phyloP scores from a whole-genome alignment of 2,329 filamentous ascomycete genomes.

The Clarireedia paspali region DNA sequence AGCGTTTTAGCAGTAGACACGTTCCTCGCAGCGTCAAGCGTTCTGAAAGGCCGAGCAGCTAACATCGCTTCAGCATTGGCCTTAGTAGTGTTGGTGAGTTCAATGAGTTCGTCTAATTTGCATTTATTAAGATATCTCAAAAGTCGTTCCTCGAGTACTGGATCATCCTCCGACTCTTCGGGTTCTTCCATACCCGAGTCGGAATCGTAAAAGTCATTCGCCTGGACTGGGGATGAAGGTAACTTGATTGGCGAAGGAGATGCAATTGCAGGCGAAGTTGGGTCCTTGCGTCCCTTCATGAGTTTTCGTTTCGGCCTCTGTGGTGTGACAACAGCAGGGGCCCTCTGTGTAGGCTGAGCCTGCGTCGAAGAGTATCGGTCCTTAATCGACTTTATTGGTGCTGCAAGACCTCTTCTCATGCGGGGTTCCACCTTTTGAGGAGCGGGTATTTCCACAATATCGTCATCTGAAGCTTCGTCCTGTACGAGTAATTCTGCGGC shows the following conservation, averaged over 20 bases:
- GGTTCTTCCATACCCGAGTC: constrained; percentile 25
- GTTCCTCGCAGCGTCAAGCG: constrained; percentile 55
- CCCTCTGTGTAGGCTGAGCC: constrained; percentile 23
- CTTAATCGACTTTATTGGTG: constrained; percentile 46
- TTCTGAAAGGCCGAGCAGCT: constrained; percentile 64
- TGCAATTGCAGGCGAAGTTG: constrained; percentile 18
- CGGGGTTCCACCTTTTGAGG: constrained; percentile 33
- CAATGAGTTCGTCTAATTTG: constrained; percentile 65
- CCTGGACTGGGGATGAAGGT: constrained; percentile 13
- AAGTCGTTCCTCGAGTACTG: constrained; percentile 46
- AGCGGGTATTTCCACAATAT: constrained; percentile 25
- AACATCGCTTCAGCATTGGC: constrained; percentile 63
- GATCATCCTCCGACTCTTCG: constrained; percentile 31
- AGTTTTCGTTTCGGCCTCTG: constrained; percentile 29
- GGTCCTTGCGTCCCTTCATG: constrained; percentile 27
- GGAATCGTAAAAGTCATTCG: constrained; percentile 24
- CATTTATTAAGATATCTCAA: constrained; percentile 80
- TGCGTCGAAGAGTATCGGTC: constrained; percentile 49
- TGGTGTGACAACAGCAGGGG: constrained; percentile 12
- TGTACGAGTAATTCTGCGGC: constrained; percentile 40
- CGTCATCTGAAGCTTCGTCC: constrained; percentile 24
- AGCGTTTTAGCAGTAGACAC: constrained; percentile 46
- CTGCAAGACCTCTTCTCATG: constrained; percentile 48
- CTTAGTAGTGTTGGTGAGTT: constrained; percentile 69
- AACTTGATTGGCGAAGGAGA: constrained; percentile 19